Conservation (phyloP, 805 yeast genomes). For the Millerago galiae region DNA sequence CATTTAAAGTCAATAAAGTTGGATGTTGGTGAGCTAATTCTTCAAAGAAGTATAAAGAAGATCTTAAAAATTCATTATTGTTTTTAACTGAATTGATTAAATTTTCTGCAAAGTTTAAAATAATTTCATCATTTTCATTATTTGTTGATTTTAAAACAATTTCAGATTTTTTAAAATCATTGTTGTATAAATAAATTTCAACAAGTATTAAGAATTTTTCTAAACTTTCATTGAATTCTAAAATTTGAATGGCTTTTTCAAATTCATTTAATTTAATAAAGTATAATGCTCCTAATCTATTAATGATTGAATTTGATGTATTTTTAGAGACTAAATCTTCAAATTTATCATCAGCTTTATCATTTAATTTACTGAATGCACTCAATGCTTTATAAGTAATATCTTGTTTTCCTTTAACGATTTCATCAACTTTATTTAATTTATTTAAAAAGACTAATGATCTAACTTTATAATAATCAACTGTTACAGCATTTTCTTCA, state of each 20-base stretch:
- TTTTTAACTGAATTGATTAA: slow-evolving; percentile 47
- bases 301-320: slow-evolving; percentile 17
- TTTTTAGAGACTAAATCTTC: slow-evolving; percentile 16
- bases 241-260: slow-evolving; percentile 36
- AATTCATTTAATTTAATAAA: slow-evolving; percentile 33
- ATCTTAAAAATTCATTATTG: slow-evolving; percentile 34
- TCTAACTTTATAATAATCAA: slow-evolving; percentile 29
- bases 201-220: slow-evolving; percentile 37
- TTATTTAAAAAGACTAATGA: slow-evolving; percentile 25
- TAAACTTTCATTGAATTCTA: slow-evolving; percentile 33
- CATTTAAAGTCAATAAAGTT: slow-evolving; percentile 43
- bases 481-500: slow-evolving; percentile 25
- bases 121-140: slow-evolving; percentile 64
- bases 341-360: slow-evolving; percentile 3
- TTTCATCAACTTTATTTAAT: not conserved
- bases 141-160: slow-evolving; percentile 41
- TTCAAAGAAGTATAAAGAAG: slow-evolving; percentile 63
- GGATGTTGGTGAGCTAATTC: slow-evolving; percentile 63
- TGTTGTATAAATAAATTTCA: slow-evolving; percentile 33
- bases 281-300: slow-evolving; percentile 35
- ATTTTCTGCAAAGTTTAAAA: slow-evolving; percentile 73
- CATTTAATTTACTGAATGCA: no score
- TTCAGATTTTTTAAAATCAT: slow-evolving; percentile 28
- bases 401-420: not conserved
- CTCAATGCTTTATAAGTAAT: slow-evolving; percentile 19